A percentile compares a stretch with the other conserved stretches of the same genome.
Evolutionary conservation across 2,329 filamentous ascomycete species (phyloP).

Genomic region (Trichoderma gracile): DNA sequence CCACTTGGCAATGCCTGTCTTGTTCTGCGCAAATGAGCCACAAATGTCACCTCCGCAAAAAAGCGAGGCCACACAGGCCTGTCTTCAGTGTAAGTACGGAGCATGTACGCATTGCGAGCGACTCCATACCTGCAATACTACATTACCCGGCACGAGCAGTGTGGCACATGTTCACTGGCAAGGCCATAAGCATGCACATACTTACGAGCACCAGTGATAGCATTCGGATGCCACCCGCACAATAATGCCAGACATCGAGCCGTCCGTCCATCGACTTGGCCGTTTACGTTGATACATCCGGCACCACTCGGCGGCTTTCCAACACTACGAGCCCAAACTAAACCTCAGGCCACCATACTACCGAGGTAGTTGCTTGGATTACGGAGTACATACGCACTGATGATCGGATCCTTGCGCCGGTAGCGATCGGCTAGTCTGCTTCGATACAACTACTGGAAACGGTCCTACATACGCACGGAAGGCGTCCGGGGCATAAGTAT

Average conservation of each 20-base stretch:
- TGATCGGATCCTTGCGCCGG: slow-evolving; percentile 3
- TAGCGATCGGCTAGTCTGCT: not conserved
- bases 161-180: not conserved
- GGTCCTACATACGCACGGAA: slow-evolving; percentile 3
- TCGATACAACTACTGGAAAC: not conserved
- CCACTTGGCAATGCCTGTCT: slow-evolving; percentile 12
- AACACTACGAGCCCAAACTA: not conserved
- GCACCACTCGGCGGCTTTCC: slow-evolving; percentile 1
- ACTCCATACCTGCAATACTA: not conserved
- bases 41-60: slow-evolving; percentile 17
- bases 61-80: not conserved
- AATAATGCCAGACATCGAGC: not conserved
- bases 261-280: not conserved
- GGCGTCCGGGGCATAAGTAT: not conserved
- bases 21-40: not conserved
- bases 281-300: not conserved
- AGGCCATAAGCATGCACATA: not conserved
- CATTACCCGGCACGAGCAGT: not conserved
- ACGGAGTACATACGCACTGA: not conserved
- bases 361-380: not conserved
- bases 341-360: not conserved
- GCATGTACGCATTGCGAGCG: not conserved
- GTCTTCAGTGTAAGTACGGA: not conserved
- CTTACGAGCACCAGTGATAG: not conserved
- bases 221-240: not conserved